Percentiles rank a stretch among this genome's conserved stretches.
Evolutionary conservation across 1,284 basidiomycete genomes (phyloP).

Genomic region (Ceratorhiza oryzae-sativae): DNA sequence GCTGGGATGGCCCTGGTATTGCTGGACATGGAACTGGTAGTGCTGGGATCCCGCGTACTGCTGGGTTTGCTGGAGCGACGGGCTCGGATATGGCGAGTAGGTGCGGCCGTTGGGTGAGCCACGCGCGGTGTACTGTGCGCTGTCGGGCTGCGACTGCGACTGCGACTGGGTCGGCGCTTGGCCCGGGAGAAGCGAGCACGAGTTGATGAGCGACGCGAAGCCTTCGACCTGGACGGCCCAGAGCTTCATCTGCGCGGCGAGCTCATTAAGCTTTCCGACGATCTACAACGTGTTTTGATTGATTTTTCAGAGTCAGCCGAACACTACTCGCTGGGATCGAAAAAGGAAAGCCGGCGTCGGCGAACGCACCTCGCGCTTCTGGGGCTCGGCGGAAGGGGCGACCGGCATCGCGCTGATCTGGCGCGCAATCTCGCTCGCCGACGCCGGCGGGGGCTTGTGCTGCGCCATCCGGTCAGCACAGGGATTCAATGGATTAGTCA

Average conservation of each 20-base stretch:
- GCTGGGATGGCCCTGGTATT: conserved; percentile 13
- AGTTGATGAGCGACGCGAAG: conserved; percentile 16
- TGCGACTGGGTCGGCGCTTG: background rate
- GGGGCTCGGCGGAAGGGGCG: conserved; percentile 34
- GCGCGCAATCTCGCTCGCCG: conserved; percentile 15
- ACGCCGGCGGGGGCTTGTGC: conserved; percentile 5
- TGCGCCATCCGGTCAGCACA: conserved; percentile 8
- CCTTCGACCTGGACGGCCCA: conserved; percentile 36
- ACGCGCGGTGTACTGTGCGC: conserved; percentile 4
- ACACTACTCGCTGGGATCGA: background rate
- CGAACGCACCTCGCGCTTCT: conserved; percentile 33
- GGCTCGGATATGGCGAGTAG: background rate
- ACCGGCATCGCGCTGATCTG: conserved; percentile 32
- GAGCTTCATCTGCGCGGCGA: conserved; percentile 26
- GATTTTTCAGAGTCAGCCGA: conserved; percentile 13
- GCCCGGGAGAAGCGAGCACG: background rate
- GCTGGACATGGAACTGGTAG: conserved; percentile 33
- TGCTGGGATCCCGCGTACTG: conserved; percentile 22
- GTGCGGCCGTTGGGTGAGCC: background rate
- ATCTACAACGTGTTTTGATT: conserved; percentile 7
- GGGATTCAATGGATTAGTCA: conserved; percentile 20
- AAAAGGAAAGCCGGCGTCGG: conserved; percentile 15
- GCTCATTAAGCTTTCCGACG: conserved; percentile 37
- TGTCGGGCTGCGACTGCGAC: background rate
- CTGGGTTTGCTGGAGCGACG: background rate